Percentiles rank a stretch among this genome's conserved stretches.
Conservation (phyloP, 1,139 yeast species). For the Zygoascus sp. region DNA sequence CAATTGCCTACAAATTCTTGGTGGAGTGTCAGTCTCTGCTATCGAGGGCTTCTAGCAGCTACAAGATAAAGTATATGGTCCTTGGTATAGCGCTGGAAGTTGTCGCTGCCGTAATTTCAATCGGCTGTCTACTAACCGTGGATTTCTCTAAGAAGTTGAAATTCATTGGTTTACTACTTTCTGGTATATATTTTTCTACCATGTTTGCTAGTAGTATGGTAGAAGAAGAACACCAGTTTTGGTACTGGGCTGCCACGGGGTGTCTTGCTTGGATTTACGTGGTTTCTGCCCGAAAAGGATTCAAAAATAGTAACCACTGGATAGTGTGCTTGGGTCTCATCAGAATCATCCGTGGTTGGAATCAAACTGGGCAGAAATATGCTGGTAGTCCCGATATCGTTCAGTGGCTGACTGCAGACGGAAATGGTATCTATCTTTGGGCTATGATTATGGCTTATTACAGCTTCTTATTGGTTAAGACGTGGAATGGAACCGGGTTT, state of each 20-base stretch:
- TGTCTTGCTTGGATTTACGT: slow-evolving; percentile 33
- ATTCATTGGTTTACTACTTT: slow-evolving; percentile 35
- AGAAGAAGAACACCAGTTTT: slow-evolving; percentile 92
- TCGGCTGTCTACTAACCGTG: slow-evolving; percentile 13
- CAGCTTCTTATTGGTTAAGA: slow-evolving; percentile 24
- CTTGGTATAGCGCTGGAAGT: slow-evolving; percentile 44
- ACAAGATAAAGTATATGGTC: slow-evolving; percentile 50
- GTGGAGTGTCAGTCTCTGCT: slow-evolving; percentile 49
- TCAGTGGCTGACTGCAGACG: slow-evolving; percentile 25
- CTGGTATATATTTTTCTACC: slow-evolving; percentile 48
- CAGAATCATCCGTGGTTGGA: slow-evolving; percentile 78
- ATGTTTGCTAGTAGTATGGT: slow-evolving; percentile 87
- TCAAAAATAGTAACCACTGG: slow-evolving; percentile 30
- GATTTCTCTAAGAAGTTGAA: slow-evolving; percentile 15
- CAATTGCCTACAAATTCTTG: slow-evolving; percentile 41
- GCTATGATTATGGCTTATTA: slow-evolving; percentile 43
- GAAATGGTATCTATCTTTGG: slow-evolving; percentile 44
- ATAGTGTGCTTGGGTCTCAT: slow-evolving; percentile 41
- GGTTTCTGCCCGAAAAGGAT: slow-evolving; percentile 25
- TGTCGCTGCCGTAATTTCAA: slow-evolving; percentile 24
- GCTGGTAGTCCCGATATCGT: slow-evolving; percentile 49
- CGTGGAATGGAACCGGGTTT: slow-evolving; percentile 28
- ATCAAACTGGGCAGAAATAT: slow-evolving; percentile 84
- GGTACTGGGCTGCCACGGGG: slow-evolving; percentile 76
- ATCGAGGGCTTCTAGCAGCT: slow-evolving; percentile 69